Base-by-base conservation (phyloP, 345 rosid genomes). In the Arabidopsis arenosa region DNA sequence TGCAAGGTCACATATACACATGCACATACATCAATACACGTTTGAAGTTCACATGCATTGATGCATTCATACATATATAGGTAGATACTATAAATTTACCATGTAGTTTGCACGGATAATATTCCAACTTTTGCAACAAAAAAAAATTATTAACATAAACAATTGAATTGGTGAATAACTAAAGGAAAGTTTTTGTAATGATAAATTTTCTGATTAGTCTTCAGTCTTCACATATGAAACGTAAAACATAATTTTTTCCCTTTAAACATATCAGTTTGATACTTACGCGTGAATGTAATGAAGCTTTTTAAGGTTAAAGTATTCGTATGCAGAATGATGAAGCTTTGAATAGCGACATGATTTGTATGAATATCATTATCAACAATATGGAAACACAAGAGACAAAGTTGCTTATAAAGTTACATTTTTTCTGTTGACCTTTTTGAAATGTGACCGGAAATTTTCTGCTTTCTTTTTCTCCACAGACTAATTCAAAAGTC, bases 291-390 rank as follows among this genome's bases (percentile, higher is more conserved):
- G 80, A 63, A 41, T 70, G 56, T 62, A 63, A 43, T 51, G 35
- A 68, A 68, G 62, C 54, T 49, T 53, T 67, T 67, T 67, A 48
- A 41, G 63, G 74, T 14, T 44, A 75, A 76, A 76, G 75, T 47
- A 35, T 76, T 77, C 76, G 45, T 56, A 77, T 57, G 76, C 32
- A 56, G 13, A 77, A 77, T 77, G 75, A 77, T 77, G 75, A 63
- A 70, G 52, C 71, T 63, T 70, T 77, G 80, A 70, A 63, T 70
- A 70, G 70, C 54, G 37, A 14, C 54, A 70, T 70, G 72, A 63
- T 70, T 77, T 70, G 37, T 70, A 59, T 61, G 58, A 69, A 69
- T 62, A 61, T 53, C 75, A 76, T 69, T 61, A 62, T 75, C 10
- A 60, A 62, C 4, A 69, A 44, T 43, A 53, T 69, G 48, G 48